Conservation (phyloP, 805 yeast species). For the Brettanomyces custersianus region DNA sequence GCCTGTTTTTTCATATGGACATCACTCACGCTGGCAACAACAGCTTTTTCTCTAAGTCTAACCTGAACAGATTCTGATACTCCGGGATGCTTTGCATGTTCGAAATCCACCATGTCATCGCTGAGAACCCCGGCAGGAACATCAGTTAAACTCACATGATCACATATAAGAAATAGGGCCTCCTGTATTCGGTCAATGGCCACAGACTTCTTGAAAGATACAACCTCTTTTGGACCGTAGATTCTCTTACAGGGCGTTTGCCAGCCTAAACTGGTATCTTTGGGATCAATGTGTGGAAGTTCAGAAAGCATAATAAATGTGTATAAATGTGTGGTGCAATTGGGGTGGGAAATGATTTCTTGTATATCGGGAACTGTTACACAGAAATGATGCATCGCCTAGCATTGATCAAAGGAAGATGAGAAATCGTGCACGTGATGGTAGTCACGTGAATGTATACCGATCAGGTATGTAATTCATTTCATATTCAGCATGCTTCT, state of each 20-base stretch:
- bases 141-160: conserved; percentile 26
- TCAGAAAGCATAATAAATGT: too few relatives aligned
- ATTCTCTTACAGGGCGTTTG: conserved; percentile 35
- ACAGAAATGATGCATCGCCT: too few relatives aligned
- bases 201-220: conserved; percentile 34
- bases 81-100: conserved; percentile 5
- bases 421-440: too few relatives aligned
- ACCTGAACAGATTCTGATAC: background rate
- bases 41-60: background rate
- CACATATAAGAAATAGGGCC: conserved; percentile 29
- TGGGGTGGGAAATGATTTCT: too few relatives aligned
- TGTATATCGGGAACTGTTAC: too few relatives aligned
- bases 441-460: too few relatives aligned
- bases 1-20: conserved; percentile 4
- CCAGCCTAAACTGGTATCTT: conserved; percentile 12
- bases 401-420: too few relatives aligned
- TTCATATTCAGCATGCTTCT: too few relatives aligned
- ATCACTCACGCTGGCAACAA: background rate
- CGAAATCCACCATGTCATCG: conserved; percentile 18
- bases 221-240: conserved; percentile 32
- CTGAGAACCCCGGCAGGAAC: conserved; percentile 31
- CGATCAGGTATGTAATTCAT: too few relatives aligned
- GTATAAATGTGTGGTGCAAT: too few relatives aligned
- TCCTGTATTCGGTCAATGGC: conserved; percentile 32
- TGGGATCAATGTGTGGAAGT: conserved; percentile 1